Conservation (phyloP, 2,329 filamentous ascomycete genomes). For the Aspergillus sp. region DNA sequence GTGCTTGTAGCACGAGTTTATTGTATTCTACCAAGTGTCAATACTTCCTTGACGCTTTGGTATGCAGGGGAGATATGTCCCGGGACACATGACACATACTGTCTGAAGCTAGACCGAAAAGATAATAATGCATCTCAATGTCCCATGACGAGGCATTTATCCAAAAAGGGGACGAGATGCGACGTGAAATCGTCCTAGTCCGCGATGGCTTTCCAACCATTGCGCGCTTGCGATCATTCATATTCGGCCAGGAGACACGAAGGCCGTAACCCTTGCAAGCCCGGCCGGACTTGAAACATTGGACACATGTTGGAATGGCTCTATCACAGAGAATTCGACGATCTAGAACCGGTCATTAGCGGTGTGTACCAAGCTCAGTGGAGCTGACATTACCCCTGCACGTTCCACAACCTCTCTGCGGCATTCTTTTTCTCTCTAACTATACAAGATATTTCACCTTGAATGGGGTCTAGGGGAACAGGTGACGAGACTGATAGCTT, state of each 20-base stretch:
- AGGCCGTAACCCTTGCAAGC: constrained; percentile 12
- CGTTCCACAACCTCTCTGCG: constrained; percentile 4
- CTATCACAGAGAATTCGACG: constrained; percentile 10
- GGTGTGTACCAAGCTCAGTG: background rate
- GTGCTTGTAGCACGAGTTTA: background rate
- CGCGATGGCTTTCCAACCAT: background rate
- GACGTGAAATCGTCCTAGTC: background rate
- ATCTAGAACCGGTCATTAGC: constrained; percentile 2
- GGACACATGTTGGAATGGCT: constrained; percentile 1
- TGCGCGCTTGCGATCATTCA: constrained; percentile 5
- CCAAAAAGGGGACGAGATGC: too few species aligned
- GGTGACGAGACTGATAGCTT: too few species aligned
- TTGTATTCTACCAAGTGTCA: background rate
- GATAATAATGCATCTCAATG: constrained; percentile 8
- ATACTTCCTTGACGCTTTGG: background rate
- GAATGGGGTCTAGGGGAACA: too few species aligned
- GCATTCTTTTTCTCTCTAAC: background rate
- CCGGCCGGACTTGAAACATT: constrained; percentile 4
- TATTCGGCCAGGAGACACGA: constrained; percentile 10
- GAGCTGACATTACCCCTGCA: constrained; percentile 7
- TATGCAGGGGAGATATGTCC: too few species aligned
- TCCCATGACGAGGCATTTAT: constrained; percentile 7
- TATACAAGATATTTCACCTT: background rate
- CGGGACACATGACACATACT: too few species aligned
- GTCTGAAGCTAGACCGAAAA: background rate